Conservation (phyloP, 2,329 filamentous ascomycete species). For the Paecilomyces fulvus region DNA sequence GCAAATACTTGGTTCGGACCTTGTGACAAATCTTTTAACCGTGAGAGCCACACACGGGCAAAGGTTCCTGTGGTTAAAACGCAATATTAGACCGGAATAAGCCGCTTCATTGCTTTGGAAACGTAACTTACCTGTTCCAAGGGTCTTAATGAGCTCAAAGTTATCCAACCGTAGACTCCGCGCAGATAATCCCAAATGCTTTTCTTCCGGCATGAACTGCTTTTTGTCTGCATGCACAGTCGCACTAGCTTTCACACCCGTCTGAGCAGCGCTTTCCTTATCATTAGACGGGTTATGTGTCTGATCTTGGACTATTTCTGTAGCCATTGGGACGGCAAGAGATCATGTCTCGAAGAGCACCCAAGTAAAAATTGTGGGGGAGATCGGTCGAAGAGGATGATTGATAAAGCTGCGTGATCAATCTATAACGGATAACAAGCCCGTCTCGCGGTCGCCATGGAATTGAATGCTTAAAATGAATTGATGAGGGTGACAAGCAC, state of each 20-base stretch:
- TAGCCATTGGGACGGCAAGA: constrained; percentile 30
- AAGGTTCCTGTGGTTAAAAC: constrained; percentile 35
- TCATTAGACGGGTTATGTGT: constrained; percentile 20
- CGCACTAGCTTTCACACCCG: constrained; percentile 10
- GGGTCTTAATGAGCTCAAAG: constrained; percentile 40
- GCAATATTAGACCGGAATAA: constrained; percentile 9
- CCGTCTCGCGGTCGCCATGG: background rate
- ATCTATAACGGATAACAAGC: background rate
- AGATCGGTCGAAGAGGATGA: constrained; percentile 7
- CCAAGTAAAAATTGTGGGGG: constrained; percentile 1
- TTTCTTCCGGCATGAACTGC: constrained; percentile 26
- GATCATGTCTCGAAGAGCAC: constrained; percentile 21
- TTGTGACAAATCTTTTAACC: constrained; percentile 30
- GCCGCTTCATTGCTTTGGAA: constrained; percentile 3
- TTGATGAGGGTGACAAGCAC: constrained; percentile 3
- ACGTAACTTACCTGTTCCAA: constrained; percentile 37
- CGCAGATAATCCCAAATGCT: constrained; percentile 30
- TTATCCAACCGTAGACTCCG: constrained; percentile 32
- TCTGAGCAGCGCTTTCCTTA: constrained; percentile 11
- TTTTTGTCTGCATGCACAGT: constrained; percentile 21
- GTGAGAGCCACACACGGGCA: constrained; percentile 43
- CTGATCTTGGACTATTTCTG: constrained; percentile 29
- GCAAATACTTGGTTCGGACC: constrained; percentile 38
- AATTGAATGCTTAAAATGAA: background rate
- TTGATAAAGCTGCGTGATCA: background rate